Evolutionary conservation across 768 basidiomycete genomes (phyloP), one percentile per base, ranked within the genome.

Genomic region (Lentinula aciculospora): DNA sequence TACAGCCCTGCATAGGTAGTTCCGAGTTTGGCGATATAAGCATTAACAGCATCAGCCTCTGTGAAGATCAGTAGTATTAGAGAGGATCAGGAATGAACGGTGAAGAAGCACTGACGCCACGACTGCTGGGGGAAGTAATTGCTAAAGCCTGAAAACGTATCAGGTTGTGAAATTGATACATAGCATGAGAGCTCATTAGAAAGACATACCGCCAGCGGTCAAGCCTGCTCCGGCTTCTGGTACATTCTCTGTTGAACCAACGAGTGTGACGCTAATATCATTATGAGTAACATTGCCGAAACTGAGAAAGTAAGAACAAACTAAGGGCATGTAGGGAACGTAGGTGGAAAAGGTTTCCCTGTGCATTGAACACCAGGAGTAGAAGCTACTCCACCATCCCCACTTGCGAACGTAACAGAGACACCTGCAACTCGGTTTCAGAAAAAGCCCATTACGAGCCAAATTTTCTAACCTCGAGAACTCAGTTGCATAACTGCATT

Each of bases 281-380:
- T 56, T 56, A 64, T 61, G 42, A 46, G 62, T n/a, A 57, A 58
- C 10, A 5, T 4, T 34, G 7, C 15, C 32, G 19, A 1, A 15
- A 19, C 15, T 10, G 23, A 8, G 9, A 29, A 19, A 15, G 15
- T 21, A 15, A 19, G 10, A 32, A 63, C 71, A 63, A 37, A 72
- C 71, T 59, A 71, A 55, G 71, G 72, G 45, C 71, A 81, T 0
- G 81, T 71, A 3, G 80, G 80, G 67, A 82, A 81, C 67, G 71
- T 51, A 19, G 50, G 50, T 19, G 45, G 28, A n/a, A 46, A 48
- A 19, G 34, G 79, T 21, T 81, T 80, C 1, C 58, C 56, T 31
- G 81, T 78, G 25, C 81, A 79, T n/a, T 76, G 74, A 21, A 70
- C 64, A 66, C 78, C 77, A 31, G 74, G 57, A n/a, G 81, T 7